Percentiles rank a stretch among this genome's conserved stretches.
These are phyloP conservation scores for Chytriomyces sp. DNA, from an alignment of 192 early-diverging fungal genomes.

Conservation along the genomic window DNA sequence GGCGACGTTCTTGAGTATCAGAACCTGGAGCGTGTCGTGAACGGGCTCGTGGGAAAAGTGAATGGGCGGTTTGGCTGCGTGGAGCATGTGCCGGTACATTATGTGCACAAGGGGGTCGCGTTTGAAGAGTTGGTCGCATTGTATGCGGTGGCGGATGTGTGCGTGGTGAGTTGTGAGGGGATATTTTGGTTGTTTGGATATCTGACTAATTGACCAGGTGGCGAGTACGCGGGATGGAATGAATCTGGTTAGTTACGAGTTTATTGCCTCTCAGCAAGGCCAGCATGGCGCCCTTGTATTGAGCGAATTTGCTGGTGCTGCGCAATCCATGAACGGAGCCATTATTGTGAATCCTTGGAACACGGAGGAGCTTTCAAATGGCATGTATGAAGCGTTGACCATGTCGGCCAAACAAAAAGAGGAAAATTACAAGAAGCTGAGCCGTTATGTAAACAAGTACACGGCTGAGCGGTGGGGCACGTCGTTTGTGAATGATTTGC, in stretches of 20 bases:
- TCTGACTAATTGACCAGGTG: background rate
- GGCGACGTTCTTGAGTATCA: conserved; percentile 99
- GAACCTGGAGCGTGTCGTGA: conserved; percentile 88
- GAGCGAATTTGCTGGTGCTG: conserved; percentile 98
- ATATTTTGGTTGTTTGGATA: background rate
- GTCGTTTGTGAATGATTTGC: conserved; percentile 90
- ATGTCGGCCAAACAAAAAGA: conserved; percentile 84
- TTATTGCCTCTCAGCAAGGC: conserved; percentile 86
- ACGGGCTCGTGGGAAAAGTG: conserved; percentile 97
- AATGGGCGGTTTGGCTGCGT: conserved; percentile 95
- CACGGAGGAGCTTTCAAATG: conserved; percentile 90
- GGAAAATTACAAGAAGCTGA: conserved; percentile 87
- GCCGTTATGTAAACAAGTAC: conserved; percentile 93
- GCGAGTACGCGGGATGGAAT: conserved; percentile 99
- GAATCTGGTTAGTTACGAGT: conserved; percentile 90
- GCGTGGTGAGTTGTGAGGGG: conserved; percentile 62
- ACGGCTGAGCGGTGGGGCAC: conserved; percentile 97
- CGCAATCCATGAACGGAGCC: conserved; percentile 95
- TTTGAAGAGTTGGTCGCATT: conserved; percentile 96
- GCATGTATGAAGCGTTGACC: conserved; percentile 86
- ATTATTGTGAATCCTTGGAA: conserved; percentile 99
- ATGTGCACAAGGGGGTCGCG: conserved; percentile 92
- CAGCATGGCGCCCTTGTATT: conserved; percentile 94
- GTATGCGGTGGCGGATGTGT: conserved; percentile 95
- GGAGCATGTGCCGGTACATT: conserved; percentile 98